Percentiles rank a stretch among this genome's conserved stretches.
phyloP scores from a whole-genome alignment of 2,329 filamentous ascomycete genomes.

The Fusarium longipes region DNA sequence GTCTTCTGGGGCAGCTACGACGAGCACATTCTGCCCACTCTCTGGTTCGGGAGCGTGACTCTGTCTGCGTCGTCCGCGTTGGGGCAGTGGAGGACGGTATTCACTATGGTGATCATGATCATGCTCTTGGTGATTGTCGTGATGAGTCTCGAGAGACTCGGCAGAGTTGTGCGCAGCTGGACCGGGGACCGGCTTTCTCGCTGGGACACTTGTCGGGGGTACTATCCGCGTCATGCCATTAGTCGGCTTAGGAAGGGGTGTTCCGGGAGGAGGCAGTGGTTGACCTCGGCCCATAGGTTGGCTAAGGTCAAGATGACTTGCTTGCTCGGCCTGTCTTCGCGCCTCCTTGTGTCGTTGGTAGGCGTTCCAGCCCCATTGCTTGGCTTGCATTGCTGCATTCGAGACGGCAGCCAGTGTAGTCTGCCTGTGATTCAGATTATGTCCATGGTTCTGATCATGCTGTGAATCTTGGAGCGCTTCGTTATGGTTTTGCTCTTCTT shows the following conservation, averaged over 20 bases:
- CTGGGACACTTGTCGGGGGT: slow-evolving; percentile 65
- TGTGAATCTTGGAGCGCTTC: slow-evolving; percentile 51
- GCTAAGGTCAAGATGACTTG: slow-evolving; percentile 57
- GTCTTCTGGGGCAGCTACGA: slow-evolving; percentile 73
- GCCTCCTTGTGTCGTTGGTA: slow-evolving; percentile 62
- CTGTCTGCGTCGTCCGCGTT: slow-evolving; percentile 53
- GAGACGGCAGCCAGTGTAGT: slow-evolving; percentile 66
- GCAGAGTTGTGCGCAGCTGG: slow-evolving; percentile 27
- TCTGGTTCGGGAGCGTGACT: slow-evolving; percentile 52
- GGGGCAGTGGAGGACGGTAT: slow-evolving; percentile 48
- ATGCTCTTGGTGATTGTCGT: slow-evolving; percentile 43
- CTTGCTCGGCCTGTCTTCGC: slow-evolving; percentile 50
- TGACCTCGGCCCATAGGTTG: slow-evolving; percentile 86
- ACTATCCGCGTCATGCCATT: slow-evolving; percentile 69
- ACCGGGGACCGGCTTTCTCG: slow-evolving; percentile 71
- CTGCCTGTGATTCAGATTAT: slow-evolving; percentile 51
- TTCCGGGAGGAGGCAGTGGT: slow-evolving; percentile 83
- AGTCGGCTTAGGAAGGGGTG: slow-evolving; percentile 75
- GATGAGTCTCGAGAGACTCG: slow-evolving; percentile 45
- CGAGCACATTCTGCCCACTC: slow-evolving; percentile 65
- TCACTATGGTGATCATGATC: slow-evolving; percentile 33
- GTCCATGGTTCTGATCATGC: slow-evolving; percentile 34
- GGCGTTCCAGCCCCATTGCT: slow-evolving; percentile 69
- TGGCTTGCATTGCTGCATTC: slow-evolving; percentile 66
- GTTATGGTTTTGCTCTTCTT: slow-evolving; percentile 51